A percentile compares a stretch with the other conserved stretches of the same genome.
Conservation (phyloP, 345 rosid genomes). For the Excoecaria cochinchinensis region DNA sequence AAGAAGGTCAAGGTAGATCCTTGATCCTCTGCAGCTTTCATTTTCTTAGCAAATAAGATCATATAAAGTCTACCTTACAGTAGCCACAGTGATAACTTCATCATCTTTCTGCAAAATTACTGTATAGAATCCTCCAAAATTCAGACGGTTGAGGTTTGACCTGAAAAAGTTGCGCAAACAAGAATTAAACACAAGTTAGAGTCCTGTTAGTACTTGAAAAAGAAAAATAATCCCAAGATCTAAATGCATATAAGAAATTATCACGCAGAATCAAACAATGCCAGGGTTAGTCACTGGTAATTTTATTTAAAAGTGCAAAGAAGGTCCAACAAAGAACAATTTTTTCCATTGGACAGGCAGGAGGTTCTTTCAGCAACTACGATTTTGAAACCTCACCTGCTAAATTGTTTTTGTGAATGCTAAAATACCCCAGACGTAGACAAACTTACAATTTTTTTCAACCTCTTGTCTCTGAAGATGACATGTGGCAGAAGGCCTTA, state of each 20-base stretch:
- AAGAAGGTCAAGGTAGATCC: constrained; percentile 22
- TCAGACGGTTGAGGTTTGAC: constrained; percentile 60
- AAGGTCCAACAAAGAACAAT: neutral
- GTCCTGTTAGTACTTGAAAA: neutral
- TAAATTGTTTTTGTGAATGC: neutral
- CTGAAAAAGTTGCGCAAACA: constrained; percentile 34
- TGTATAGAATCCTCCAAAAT: constrained; percentile 78
- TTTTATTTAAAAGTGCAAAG: neutral
- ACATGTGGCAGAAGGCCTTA: neutral
- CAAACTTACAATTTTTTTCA: neutral
- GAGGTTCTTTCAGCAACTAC: neutral
- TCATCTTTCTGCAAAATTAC: constrained; percentile 68
- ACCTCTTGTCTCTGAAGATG: no score
- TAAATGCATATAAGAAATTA: neutral
- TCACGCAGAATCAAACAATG: neutral
- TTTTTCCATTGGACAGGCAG: neutral
- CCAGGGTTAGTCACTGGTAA: neutral
- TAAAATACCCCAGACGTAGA: neutral
- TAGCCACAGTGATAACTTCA: constrained; percentile 63
- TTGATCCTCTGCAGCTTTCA: neutral
- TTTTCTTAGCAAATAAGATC: neutral
- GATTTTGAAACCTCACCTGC: neutral
- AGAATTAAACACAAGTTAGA: constrained; percentile 7
- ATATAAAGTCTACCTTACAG: constrained; percentile 50
- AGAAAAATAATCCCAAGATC: neutral